Base-by-base conservation (phyloP, 352 stramenopile genomes). In the Phytophthora pini region DNA sequence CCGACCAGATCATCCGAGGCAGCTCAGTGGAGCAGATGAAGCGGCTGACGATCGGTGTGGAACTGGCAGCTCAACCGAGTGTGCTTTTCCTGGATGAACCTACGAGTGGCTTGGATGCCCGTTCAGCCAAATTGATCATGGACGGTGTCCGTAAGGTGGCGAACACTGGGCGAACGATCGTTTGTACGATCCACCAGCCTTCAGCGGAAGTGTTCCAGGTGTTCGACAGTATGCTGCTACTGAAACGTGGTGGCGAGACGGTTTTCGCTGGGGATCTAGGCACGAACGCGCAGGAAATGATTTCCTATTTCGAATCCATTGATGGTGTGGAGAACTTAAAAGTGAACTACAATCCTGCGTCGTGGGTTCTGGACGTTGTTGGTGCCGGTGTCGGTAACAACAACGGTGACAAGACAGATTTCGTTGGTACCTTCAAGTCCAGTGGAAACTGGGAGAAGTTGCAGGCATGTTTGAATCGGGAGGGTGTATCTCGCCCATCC, bases 11-110 rank as follows among this genome's bases (percentile, higher is more conserved):
- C 36, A 62, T 68, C 15, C 60, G 60, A 12, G 60, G 52, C 15
- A 68, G 60, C 20, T 68, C 60, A 17, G 13, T 68, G 34, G 60
- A 68, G 36, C 60, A 68, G 44, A 68, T 68, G 52, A 68, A 68
- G 45, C 46, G 60, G 9, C 22, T 68, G 8, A 63, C 52, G 10
- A 63, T 68, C 10, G 60, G 52, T 5, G 44, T 68, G 10, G 60
- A 68, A 27, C 22, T 68, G 17, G 45, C 51, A 26, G 50, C 59
- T 0, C 50, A 61, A 11, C 56, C 56, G 8, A 64, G 56, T 44
- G 56, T 58, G 15, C 50, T 67, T 24, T 67, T 67, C 43, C 27
- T 63, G 20, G 60, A 68, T 38, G 60, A 63, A 32, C 60, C 60
- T 27, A 68, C 52, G 4, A 68, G 60, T 15, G 38, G 60, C 3